Evolutionary conservation across 2,329 filamentous ascomycete genomes (phyloP).

Genomic region (Aspergillus jensenii): DNA sequence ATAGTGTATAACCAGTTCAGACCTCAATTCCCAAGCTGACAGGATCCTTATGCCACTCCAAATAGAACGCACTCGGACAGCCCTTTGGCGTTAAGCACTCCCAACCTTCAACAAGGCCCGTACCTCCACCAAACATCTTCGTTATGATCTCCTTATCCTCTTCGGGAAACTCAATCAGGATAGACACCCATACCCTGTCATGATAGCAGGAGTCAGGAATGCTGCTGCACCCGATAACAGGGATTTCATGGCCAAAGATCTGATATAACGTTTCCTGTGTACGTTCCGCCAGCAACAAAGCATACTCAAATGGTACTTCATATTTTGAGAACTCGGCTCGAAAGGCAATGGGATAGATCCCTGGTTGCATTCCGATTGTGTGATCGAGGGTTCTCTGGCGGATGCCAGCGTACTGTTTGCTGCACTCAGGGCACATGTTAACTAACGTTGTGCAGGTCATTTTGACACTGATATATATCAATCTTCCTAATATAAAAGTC

Average conservation of each 20-base stretch:
- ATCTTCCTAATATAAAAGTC: too few relatives aligned
- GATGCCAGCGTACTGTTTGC: background rate
- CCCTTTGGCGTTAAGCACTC: background rate
- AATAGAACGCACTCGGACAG: background rate
- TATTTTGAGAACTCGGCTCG: background rate
- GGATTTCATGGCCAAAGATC: background rate
- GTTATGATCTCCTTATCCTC: background rate
- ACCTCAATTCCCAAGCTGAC: background rate
- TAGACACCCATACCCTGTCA: background rate
- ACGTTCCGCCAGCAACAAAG: background rate
- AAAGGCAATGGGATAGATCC: background rate
- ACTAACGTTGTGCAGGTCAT: background rate
- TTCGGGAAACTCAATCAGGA: background rate
- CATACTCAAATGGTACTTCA: background rate
- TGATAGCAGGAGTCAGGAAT: background rate
- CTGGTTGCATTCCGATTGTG: background rate
- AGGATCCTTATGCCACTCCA: background rate
- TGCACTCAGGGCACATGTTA: background rate
- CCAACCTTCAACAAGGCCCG: background rate
- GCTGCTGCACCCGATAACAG: background rate
- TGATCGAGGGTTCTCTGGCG: background rate
- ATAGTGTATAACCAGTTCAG: too few relatives aligned
- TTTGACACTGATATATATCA: background rate
- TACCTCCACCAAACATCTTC: background rate
- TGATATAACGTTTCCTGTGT: background rate